Conservation (phyloP, 768 basidiomycete genomes). For the Amanita polypyramis region DNA sequence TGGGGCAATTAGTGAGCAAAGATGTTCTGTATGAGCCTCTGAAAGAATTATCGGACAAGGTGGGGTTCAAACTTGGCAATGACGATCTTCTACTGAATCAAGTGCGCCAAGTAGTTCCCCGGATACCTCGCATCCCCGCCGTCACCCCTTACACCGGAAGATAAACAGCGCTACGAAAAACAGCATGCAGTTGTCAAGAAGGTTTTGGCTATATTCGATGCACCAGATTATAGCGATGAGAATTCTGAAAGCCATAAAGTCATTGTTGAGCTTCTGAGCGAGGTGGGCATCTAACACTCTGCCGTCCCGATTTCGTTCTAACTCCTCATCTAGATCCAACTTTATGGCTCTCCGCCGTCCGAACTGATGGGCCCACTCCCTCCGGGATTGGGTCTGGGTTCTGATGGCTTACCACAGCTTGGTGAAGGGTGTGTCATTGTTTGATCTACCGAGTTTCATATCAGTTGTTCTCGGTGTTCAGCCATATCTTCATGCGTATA, state of each 20-base stretch:
- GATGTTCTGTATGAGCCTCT: conserved; percentile 81
- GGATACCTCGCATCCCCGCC: conserved; percentile 53
- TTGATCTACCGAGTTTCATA: neutral
- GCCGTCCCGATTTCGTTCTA: neutral
- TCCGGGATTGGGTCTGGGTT: conserved; percentile 43
- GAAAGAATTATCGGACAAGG: conserved; percentile 68
- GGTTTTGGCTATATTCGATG: conserved; percentile 60
- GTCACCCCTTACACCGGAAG: conserved; percentile 40
- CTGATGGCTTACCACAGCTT: conserved; percentile 31
- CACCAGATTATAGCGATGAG: conserved; percentile 44
- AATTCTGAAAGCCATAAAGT: conserved; percentile 32
- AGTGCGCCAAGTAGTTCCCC: conserved; percentile 48
- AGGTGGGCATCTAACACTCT: conserved; percentile 35
- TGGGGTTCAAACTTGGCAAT: conserved; percentile 17
- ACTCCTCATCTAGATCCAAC: conserved; percentile 50
- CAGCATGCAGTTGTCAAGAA: conserved; percentile 47
- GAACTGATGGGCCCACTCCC: conserved; percentile 83
- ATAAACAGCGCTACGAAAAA: conserved; percentile 51
- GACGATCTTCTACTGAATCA: neutral
- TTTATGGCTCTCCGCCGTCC: conserved; percentile 63
- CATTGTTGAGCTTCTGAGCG: conserved; percentile 63
- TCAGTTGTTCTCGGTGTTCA: neutral
- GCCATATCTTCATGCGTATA: too few species aligned
- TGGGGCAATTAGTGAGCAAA: conserved; percentile 73
- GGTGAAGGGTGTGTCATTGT: conserved; percentile 6